These are phyloP conservation scores for Maudiozyma saulgeensis DNA, from an alignment of 805 yeast species.

Conservation along the genomic window DNA sequence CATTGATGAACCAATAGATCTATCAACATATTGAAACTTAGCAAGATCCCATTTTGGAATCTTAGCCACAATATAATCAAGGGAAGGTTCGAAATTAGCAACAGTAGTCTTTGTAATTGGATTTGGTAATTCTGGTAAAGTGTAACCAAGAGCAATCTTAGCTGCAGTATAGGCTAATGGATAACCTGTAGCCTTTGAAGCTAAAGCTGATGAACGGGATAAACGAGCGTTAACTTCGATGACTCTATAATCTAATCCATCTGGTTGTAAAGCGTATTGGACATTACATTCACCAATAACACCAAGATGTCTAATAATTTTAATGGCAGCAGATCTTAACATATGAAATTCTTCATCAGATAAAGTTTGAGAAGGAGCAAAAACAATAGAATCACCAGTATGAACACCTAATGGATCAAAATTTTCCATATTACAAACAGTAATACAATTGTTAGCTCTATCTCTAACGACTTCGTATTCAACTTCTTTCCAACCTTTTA, in stretches of 20 bases:
- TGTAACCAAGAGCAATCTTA: constrained; percentile 87
- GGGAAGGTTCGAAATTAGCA: constrained; percentile 94
- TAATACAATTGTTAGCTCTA: constrained; percentile 91
- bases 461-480: constrained; percentile 98
- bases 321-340: constrained; percentile 96
- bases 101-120: constrained; percentile 94
- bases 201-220: constrained; percentile 94
- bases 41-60: constrained; percentile 97
- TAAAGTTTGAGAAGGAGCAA: constrained; percentile 96
- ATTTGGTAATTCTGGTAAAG: constrained; percentile 90
- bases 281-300: constrained; percentile 99
- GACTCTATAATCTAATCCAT: constrained; percentile 89
- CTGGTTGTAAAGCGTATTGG: constrained; percentile 93
- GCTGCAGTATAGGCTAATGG: constrained; percentile 99
- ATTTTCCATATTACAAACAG: constrained; percentile 98
- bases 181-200: constrained; percentile 97
- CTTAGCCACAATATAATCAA: constrained; percentile 93
- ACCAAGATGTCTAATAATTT: constrained; percentile 94
- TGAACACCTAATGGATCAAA: constrained; percentile 97
- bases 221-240: constrained; percentile 96
- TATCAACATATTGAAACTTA: constrained; percentile 89
- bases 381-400: constrained; percentile 98
- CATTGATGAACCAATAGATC: constrained; percentile 93
- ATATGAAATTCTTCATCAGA: constrained; percentile 96
- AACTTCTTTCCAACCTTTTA: constrained; percentile 98